Evolutionary conservation across 192 early-diverging fungal species (phyloP), one percentile per base, ranked within the genome.

Genomic region (Globomyces pollinis-pini): DNA sequence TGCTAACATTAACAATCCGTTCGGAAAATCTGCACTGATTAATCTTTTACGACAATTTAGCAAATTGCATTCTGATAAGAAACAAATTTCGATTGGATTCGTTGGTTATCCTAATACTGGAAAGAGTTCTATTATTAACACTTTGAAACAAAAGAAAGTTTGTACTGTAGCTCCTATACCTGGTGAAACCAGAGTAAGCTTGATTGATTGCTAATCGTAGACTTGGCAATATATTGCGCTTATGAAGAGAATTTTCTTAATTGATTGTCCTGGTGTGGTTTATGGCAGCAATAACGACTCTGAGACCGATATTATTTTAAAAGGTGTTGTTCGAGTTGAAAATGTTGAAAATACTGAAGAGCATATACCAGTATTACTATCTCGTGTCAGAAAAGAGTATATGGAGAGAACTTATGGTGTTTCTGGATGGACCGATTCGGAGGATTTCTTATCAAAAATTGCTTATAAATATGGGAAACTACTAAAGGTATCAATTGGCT

Each of bases 181-280:
- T 24, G 96, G 96, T 31, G 96, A 99, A 72, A 99, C 96, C 63
- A 90, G 87, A 73, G 58, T n/a, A n/a, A n/a, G n/a, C n/a, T n/a
- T 69, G 38, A 28, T 38, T 16, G 18, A 23, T 58, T 24, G 15
- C 41, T 8, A 77, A 88, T 70, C 88, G n/a, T n/a, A n/a, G n/a
- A n/a, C 94, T 56, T 99, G 96, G 96, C 96, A 97, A 76, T 99
- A 99, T 71, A 95, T 99, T 34, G 96, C 94, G 12, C 79, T 99
- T 63, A 99, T 94, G 83, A 91, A 91, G 61, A 87, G 90, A 51
- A 99, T 99, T 60, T 99, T 95, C 66, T 76, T 99, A 41, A 97
- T 99, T 65, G 96, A 99, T 68, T 99, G 96, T 72, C 96, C 96
- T 21, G 96, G 96, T 61, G 88, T 99, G 36, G 96, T 99, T 50